phyloP scores from a whole-genome alignment of 2,329 filamentous ascomycete genomes.

The Seiridium unicorne region DNA sequence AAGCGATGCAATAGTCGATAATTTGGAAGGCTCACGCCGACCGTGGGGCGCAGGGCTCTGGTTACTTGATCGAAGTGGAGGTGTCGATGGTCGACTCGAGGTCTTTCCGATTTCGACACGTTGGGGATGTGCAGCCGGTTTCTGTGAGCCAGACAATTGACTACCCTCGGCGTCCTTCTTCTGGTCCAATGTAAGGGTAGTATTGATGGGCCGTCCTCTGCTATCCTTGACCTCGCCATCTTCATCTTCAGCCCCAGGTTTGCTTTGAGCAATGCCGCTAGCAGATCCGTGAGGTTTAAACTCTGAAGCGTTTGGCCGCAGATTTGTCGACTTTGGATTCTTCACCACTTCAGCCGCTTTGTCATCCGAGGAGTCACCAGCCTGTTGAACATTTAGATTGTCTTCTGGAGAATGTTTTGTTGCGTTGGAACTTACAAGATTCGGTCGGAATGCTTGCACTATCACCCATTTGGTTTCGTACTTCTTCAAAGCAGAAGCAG shows the following conservation, averaged over 20 bases:
- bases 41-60: slow-evolving; percentile 16
- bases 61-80: slow-evolving; percentile 13
- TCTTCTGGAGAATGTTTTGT: slow-evolving; percentile 9
- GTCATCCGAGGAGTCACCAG: slow-evolving; percentile 35
- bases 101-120: slow-evolving; percentile 19
- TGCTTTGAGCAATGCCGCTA: slow-evolving; percentile 25
- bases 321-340: slow-evolving; percentile 32
- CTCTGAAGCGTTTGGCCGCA: slow-evolving; percentile 60
- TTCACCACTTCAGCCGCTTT: slow-evolving; percentile 32
- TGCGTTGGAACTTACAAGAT: slow-evolving; percentile 49
- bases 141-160: slow-evolving; percentile 14
- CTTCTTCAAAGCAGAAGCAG: slow-evolving; percentile 68
- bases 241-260: slow-evolving; percentile 53
- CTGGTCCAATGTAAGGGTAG: slow-evolving; percentile 11
- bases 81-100: slow-evolving; percentile 14
- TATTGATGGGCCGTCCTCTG: slow-evolving; percentile 25
- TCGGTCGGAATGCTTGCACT: slow-evolving; percentile 70
- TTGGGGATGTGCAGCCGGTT: slow-evolving; percentile 12
- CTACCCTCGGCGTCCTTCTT: slow-evolving; percentile 16
- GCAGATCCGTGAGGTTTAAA: slow-evolving; percentile 50
- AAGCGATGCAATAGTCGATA: slow-evolving; percentile 21
- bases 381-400: slow-evolving; percentile 38
- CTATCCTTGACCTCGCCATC: slow-evolving; percentile 72
- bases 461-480: slow-evolving; percentile 69
- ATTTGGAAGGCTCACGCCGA: slow-evolving; percentile 30